Conservation (phyloP, 2,329 filamentous ascomycete genomes). For the Ceratocystis papillata region DNA sequence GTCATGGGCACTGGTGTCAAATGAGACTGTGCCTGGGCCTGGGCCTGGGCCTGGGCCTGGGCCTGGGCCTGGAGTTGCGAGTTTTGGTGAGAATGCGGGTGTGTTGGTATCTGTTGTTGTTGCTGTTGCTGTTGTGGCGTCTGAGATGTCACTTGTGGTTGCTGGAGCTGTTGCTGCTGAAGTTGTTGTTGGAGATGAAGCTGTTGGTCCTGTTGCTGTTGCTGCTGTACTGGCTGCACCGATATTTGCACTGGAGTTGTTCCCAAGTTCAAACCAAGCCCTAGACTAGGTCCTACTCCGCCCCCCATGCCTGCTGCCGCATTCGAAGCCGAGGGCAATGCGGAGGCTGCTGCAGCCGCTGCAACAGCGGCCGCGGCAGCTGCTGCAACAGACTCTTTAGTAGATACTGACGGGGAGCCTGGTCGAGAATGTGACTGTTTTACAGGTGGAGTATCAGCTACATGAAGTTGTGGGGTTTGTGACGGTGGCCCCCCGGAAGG, state of each 20-base stretch:
- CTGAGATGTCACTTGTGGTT: slow-evolving; percentile 13
- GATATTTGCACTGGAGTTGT: neutral
- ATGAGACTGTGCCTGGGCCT: neutral
- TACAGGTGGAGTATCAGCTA: slow-evolving; percentile 27
- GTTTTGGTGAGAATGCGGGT: slow-evolving; percentile 14
- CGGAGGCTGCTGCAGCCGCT: neutral
- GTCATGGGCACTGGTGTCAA: slow-evolving; percentile 8
- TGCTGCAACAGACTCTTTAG: neutral
- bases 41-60: slow-evolving; percentile 14
- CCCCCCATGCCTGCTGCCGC: neutral
- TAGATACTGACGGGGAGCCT: neutral
- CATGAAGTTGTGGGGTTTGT: slow-evolving; percentile 23
- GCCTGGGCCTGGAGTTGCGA: slow-evolving; percentile 25
- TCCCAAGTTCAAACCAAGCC: neutral
- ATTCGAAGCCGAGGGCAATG: neutral
- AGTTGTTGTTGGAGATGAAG: neutral
- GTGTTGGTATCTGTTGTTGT: slow-evolving; percentile 10
- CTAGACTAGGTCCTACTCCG: neutral
- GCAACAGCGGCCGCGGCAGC: neutral
- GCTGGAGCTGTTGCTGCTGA: slow-evolving; percentile 13
- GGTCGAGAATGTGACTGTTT: neutral
- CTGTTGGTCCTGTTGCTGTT: neutral
- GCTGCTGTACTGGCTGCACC: neutral
- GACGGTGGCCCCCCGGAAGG: slow-evolving; percentile 1
- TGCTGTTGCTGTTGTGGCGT: slow-evolving; percentile 23